Percentiles rank a stretch among this genome's conserved stretches.
Conservation (phyloP, 202 grass and related monocot genomes). For the Schoenoplectus tabernaemontani region DNA sequence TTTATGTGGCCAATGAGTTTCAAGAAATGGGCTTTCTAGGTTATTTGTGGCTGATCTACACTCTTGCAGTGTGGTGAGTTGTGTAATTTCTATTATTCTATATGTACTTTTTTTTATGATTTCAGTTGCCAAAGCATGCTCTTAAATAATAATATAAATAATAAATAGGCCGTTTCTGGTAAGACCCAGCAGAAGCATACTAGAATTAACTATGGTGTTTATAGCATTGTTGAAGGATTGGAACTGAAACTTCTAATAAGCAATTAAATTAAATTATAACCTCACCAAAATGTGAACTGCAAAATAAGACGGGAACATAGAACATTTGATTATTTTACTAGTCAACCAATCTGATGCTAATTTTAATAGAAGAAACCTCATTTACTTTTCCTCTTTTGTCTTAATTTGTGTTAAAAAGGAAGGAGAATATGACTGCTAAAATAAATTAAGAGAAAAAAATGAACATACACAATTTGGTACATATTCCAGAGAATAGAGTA, state of each 20-base stretch:
- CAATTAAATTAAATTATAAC: neutral
- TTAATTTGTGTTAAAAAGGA: neutral
- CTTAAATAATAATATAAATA: too few relatives aligned
- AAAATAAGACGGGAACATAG: neutral
- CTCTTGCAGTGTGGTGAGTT: too few relatives aligned
- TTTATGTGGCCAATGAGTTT: too few relatives aligned
- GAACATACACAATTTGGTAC: slow-evolving; percentile 62
- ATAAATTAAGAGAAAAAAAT: neutral
- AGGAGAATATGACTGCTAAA: too few relatives aligned
- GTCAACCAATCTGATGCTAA: neutral
- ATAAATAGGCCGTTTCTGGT: too few relatives aligned
- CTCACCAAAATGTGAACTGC: neutral
- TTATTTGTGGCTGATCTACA: too few relatives aligned
- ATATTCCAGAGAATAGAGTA: slow-evolving; percentile 92
- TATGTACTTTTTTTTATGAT: too few relatives aligned
- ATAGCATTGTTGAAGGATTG: neutral
- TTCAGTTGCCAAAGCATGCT: too few relatives aligned
- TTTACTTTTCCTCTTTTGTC: neutral
- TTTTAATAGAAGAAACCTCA: neutral
- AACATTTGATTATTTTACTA: neutral
- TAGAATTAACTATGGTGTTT: neutral
- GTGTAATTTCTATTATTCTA: too few relatives aligned
- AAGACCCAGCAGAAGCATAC: neutral
- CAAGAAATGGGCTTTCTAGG: too few relatives aligned
- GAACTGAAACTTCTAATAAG: neutral